Base-by-base conservation (phyloP, 768 basidiomycete species). In the Lenzites betulinus region DNA sequence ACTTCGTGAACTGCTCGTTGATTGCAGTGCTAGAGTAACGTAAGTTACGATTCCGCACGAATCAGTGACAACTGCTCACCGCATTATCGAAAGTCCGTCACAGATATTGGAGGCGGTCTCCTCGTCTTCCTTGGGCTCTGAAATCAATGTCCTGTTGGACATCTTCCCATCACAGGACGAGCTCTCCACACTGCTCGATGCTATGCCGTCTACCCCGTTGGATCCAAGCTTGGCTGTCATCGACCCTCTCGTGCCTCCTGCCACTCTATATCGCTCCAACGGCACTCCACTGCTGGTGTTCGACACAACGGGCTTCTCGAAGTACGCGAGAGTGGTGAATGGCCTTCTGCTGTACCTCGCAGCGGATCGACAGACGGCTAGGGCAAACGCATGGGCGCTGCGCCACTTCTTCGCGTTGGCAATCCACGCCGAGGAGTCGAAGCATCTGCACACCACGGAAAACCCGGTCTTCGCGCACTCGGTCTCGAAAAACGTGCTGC, bases 401-500 rank as follows among this genome's bases (percentile, higher is more conserved):
- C 82, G 83, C 9, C 90, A 93, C 69, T 76, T 93, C 54, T 73
- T 91, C 9, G 79, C 83, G 0, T 76, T 93, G 23, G 76, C 79
- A 1, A 69, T 86, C 6, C 87, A 87, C 59, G 86, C 86, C 1
- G 76, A 81, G 33, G 92, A 95, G 68, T 75, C 81, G 20, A 71
- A 84, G 25, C 77, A 80, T 26, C 74, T 89, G 0, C 84, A 83
- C 11, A 76, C 77, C 6, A 76, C 74, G 3, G 70, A 67, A 13
- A 84, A 78, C 68, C 76, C 82, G 0, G 73, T 87, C 0, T 87
- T 90, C 64, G 71, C 78, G 28, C 48, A 43, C 18, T 58, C 73
- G 20, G 73, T 76, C 35, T 67, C 80, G 1, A 67, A 69, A 16
- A 65, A 73, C 1, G 73, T 68, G 0, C 64, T 84, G 30, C 68